Evolutionary conservation across 345 rosid species (phyloP), one percentile per base, ranked within the genome.

Genomic region (Bretschneidera sinensis): DNA sequence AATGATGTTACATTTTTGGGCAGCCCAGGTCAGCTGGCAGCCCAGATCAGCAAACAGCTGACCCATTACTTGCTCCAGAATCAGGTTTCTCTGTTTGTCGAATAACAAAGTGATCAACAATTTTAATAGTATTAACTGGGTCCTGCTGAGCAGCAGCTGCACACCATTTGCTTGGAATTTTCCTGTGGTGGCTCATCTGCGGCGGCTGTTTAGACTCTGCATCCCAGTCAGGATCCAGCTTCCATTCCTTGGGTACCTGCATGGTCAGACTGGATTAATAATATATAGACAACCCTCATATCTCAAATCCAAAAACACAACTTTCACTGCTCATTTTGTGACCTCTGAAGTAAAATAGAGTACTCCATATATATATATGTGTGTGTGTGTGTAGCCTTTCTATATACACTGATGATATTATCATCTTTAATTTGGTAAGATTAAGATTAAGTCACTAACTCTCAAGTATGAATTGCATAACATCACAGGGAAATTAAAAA

Each of bases 161-260:
- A 35, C 91, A 74, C 97, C 97, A 91, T 78, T 87, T 91, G 76
- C 96, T 91, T 17, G 97, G 97, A 66, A 19, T 78, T 57, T 55
- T 21, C 65, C 92, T 72, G 33, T 59, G 74, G 69, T 91, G 82
- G 74, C 86, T 85, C 79, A 83, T 62, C 74, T 78, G 74, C 31
- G 64, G 70, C 7, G 77, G 78, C 52, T 73, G 79, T 76, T 79
- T 90, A 20, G 71, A 51, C 74, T 87, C 97, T 16, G 61, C 68
- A 20, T 91, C 97, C 96, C 97, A 91, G 17, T 75, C 74, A 23
- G 83, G 77, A 79, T 91, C 96, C 59, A 87, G 77, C 71, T 87
- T 81, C 97, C 97, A 91, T 54, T 85, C 90, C 78, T 91, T 87
- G 21, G 97, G 97, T n/a, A 85, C 95, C 97, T 91, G 83, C 51